These are phyloP conservation scores for Guadua angustifolia DNA, from an alignment of 176 grass and related monocot species.

Conservation along the genomic window DNA sequence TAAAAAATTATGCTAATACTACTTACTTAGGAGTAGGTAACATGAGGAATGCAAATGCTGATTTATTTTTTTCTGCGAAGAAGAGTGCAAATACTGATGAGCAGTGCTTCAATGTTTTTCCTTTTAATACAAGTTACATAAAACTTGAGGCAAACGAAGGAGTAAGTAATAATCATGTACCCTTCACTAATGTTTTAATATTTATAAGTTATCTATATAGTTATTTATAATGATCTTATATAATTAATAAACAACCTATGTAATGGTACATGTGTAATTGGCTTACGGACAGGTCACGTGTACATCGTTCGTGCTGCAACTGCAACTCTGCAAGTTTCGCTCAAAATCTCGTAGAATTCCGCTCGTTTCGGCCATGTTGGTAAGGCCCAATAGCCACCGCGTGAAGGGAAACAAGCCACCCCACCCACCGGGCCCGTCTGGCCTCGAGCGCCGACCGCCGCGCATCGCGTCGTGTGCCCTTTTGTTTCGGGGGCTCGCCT, in stretches of 20 bases:
- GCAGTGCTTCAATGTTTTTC: no score
- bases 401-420: background rate
- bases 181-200: no score
- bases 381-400: background rate
- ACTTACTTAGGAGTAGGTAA: background rate
- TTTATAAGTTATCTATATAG: no score
- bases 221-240: no score
- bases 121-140: no score
- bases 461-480: background rate
- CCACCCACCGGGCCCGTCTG: background rate
- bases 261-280: no score
- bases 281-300: no score
- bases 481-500: background rate
- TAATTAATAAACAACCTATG: no score
- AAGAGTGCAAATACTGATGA: background rate
- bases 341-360: background rate
- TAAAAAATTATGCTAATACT: background rate
- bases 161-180: no score
- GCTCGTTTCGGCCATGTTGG: background rate
- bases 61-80: background rate
- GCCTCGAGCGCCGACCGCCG: background rate
- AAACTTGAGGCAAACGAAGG: no score
- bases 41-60: background rate
- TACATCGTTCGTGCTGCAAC: no score
- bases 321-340: background rate